Percentiles rank a stretch among this genome's conserved stretches.
Conservation (phyloP, 2,329 filamentous ascomycete species). For the Trichoderma hamatum region DNA sequence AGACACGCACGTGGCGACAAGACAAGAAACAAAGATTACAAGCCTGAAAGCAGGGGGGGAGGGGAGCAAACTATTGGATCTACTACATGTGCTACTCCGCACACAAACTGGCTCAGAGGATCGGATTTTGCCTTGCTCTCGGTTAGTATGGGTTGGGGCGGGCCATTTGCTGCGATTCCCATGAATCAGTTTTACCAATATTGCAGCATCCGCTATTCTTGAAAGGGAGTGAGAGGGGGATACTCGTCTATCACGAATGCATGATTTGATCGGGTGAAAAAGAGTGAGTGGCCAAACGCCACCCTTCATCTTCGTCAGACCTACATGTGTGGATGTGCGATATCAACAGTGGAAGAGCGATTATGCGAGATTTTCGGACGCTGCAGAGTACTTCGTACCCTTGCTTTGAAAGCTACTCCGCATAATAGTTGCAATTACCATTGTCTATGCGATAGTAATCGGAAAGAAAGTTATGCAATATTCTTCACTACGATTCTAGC, state of each 20-base stretch:
- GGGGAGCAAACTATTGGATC: neutral
- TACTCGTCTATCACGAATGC: neutral
- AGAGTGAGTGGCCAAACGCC: neutral
- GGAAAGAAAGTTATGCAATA: too few species aligned
- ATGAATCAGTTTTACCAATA: neutral
- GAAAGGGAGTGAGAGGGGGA: neutral
- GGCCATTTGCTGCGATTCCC: neutral
- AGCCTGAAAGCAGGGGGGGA: neutral
- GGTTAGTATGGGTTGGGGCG: neutral
- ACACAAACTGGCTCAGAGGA: neutral
- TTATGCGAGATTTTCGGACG: neutral
- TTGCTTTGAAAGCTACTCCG: neutral
- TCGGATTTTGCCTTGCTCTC: neutral
- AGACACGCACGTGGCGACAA: conserved; percentile 5
- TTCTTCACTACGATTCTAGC: neutral
- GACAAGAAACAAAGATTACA: neutral
- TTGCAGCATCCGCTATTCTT: neutral
- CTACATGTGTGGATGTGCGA: neutral
- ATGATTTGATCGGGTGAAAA: neutral
- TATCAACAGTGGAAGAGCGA: neutral
- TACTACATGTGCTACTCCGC: neutral
- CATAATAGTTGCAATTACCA: neutral
- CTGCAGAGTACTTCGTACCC: neutral
- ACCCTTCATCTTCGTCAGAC: neutral
- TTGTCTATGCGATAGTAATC: too few species aligned